These are phyloP conservation scores for Hypoxylon cercidicola DNA, from an alignment of 495 filamentous ascomycete species.

Conservation along the genomic window DNA sequence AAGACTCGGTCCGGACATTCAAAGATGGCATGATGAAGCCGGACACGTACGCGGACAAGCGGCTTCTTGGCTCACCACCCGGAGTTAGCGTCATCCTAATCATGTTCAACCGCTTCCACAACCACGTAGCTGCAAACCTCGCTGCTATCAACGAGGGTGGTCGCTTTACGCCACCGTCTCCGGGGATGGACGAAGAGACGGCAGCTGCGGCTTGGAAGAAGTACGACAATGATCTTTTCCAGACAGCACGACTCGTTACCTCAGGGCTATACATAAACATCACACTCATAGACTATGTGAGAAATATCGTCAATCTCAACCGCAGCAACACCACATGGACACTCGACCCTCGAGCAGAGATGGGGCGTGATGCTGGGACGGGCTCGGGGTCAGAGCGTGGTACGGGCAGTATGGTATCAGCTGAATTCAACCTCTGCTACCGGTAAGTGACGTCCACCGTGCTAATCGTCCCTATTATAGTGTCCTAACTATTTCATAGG, in stretches of 20 bases:
- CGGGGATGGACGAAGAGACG: constrained; percentile 57
- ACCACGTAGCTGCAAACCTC: constrained; percentile 75
- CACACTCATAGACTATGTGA: constrained; percentile 80
- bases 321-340: constrained; percentile 78
- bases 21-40: constrained; percentile 86
- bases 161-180: constrained; percentile 68
- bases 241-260: constrained; percentile 78
- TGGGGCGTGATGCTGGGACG: constrained; percentile 58
- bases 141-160: constrained; percentile 73
- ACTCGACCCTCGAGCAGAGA: constrained; percentile 74
- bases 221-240: constrained; percentile 84
- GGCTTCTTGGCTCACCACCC: constrained; percentile 82
- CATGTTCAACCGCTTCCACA: constrained; percentile 79
- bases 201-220: constrained; percentile 68
- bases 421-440: constrained; percentile 70
- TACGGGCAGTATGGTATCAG: constrained; percentile 74
- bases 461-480: constrained; percentile 2
- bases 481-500: constrained; percentile 22
- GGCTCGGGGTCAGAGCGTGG: constrained; percentile 63
- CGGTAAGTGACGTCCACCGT: constrained; percentile 24
- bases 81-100: constrained; percentile 82
- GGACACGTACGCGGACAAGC: constrained; percentile 81
- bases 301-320: constrained; percentile 83
- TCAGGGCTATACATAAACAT: constrained; percentile 86
- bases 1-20: constrained; percentile 79